Conservation (phyloP, 2,329 filamentous ascomycete genomes). For the Penicillium freii region DNA sequence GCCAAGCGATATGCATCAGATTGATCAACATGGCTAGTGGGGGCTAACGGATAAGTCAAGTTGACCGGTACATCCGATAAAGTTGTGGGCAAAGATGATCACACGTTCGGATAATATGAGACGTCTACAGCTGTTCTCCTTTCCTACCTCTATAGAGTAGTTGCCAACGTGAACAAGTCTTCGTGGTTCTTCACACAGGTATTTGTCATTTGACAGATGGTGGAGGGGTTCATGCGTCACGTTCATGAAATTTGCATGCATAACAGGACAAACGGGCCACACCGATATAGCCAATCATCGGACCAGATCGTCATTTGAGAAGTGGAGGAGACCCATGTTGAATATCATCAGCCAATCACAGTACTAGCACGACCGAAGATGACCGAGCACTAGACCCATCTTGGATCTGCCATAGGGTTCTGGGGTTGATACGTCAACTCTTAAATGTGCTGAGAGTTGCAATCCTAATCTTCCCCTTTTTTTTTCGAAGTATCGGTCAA, state of each 20-base stretch:
- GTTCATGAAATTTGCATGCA: constrained; percentile 15
- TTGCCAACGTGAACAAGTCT: neutral
- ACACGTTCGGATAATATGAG: neutral
- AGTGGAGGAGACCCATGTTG: neutral
- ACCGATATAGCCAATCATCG: constrained; percentile 19
- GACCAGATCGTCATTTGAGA: neutral
- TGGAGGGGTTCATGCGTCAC: constrained; percentile 17
- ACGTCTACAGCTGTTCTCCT: neutral
- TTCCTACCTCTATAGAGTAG: neutral
- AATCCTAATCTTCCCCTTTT: neutral
- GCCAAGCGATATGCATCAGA: constrained; percentile 26
- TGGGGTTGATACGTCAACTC: constrained; percentile 26
- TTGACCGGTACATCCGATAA: constrained; percentile 20
- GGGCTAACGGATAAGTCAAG: constrained; percentile 9
- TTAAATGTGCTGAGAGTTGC: neutral
- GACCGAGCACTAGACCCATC: constrained; percentile 12
- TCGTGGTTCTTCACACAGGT: neutral
- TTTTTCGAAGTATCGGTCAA: neutral
- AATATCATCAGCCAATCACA: constrained; percentile 1
- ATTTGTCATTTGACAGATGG: constrained; percentile 1
- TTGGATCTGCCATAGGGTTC: constrained; percentile 12
- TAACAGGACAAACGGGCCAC: neutral
- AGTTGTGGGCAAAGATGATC: neutral
- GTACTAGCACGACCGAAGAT: constrained; percentile 1
- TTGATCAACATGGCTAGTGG: constrained; percentile 23